phyloP scores from a whole-genome alignment of 192 early-diverging fungal genomes.

The Radiomyces spectabilis region DNA sequence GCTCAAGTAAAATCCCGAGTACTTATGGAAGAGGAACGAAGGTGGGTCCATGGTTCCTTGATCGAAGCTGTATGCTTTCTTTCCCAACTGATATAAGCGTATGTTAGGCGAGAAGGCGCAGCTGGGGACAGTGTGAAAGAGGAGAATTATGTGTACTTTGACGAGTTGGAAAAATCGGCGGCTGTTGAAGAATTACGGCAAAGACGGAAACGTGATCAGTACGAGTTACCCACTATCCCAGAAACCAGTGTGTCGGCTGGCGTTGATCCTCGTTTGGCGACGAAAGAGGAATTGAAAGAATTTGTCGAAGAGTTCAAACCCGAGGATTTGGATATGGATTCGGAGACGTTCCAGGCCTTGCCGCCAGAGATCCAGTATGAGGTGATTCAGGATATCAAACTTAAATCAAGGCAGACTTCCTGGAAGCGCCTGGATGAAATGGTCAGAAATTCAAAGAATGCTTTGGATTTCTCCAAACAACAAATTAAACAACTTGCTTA shows the following conservation, averaged over 20 bases:
- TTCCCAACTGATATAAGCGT: too few species aligned
- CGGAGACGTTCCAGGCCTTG: slow-evolving; percentile 63
- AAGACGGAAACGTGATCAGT: slow-evolving; percentile 15
- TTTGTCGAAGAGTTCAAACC: slow-evolving; percentile 25
- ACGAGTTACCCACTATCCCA: slow-evolving; percentile 21
- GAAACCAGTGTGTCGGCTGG: slow-evolving; percentile 17
- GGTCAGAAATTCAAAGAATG: slow-evolving; percentile 51
- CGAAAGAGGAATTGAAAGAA: slow-evolving; percentile 35
- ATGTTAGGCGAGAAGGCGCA: neutral
- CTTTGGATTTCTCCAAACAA: slow-evolving; percentile 82
- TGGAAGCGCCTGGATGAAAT: slow-evolving; percentile 66
- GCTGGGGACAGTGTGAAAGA: neutral
- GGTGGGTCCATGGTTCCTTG: slow-evolving; percentile 29
- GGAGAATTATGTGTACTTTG: slow-evolving; percentile 27
- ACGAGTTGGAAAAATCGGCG: slow-evolving; percentile 28
- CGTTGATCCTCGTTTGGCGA: slow-evolving; percentile 47
- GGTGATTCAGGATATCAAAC: slow-evolving; percentile 83
- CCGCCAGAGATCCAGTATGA: slow-evolving; percentile 87
- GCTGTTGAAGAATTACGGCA: neutral
- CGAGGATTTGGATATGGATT: slow-evolving; percentile 68
- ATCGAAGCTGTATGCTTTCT: too few species aligned
- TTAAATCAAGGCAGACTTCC: slow-evolving; percentile 71
- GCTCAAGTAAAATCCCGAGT: slow-evolving; percentile 72
- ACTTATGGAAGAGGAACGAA: slow-evolving; percentile 35
- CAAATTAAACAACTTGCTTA: slow-evolving; percentile 84